Percentiles rank a stretch among this genome's conserved stretches.
These are phyloP conservation scores for Diutina rugosa DNA, from an alignment of 1,139 yeast genomes.

Conservation along the genomic window DNA sequence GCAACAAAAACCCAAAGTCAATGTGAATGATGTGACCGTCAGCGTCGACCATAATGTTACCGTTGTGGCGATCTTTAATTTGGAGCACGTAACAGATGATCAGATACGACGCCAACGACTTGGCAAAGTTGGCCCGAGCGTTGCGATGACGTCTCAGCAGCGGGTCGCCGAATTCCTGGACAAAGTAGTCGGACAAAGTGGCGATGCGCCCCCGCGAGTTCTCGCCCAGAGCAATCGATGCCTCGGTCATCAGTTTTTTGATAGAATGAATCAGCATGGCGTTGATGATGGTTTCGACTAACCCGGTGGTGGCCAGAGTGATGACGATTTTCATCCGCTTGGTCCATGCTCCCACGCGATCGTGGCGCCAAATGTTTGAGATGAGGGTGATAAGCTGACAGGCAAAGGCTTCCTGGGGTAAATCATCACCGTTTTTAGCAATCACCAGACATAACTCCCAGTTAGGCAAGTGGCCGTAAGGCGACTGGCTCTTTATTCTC, in stretches of 20 bases:
- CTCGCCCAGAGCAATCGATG: constrained; percentile 53
- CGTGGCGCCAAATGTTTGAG: constrained; percentile 68
- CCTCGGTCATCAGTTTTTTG: constrained; percentile 76
- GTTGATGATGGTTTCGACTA: constrained; percentile 91
- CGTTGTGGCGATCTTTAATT: constrained; percentile 92
- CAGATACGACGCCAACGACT: constrained; percentile 81
- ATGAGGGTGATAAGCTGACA: constrained; percentile 84
- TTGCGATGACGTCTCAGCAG: constrained; percentile 37
- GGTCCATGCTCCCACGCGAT: constrained; percentile 70
- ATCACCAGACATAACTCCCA: constrained; percentile 96
- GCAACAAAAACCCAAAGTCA: constrained; percentile 85
- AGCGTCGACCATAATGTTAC: constrained; percentile 85
- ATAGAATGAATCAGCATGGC: constrained; percentile 90
- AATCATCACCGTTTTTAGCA: constrained; percentile 90
- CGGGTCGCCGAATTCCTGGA: constrained; percentile 55
- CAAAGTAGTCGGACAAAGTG: constrained; percentile 65
- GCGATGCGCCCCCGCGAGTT: constrained; percentile 58
- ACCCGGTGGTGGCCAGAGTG: constrained; percentile 81
- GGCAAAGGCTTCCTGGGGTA: constrained; percentile 96
- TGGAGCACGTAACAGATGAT: constrained; percentile 79
- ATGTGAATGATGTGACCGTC: constrained; percentile 94
- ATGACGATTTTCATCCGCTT: constrained; percentile 84
- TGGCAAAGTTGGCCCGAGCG: constrained; percentile 77
- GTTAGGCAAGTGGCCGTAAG: constrained; percentile 72
- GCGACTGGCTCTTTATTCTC: constrained; percentile 64